Percentiles rank a stretch among this genome's conserved stretches.
phyloP scores from a whole-genome alignment of 2,329 filamentous ascomycete genomes.

The Ceratocystis papillata region DNA sequence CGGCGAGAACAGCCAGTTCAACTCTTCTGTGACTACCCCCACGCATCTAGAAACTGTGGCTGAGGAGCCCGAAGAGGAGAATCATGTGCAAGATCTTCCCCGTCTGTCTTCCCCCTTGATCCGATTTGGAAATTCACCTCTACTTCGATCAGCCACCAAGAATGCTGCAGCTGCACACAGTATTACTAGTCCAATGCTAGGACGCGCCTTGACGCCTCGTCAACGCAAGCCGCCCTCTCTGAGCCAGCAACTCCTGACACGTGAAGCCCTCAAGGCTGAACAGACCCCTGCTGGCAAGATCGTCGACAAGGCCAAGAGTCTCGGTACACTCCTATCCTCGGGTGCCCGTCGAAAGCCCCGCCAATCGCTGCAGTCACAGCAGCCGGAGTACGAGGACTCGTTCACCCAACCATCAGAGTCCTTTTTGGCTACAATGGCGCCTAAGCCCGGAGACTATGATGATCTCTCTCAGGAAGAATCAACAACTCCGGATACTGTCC shows the following conservation, averaged over 20 bases:
- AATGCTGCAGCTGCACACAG: conserved; percentile 16
- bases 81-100: background rate
- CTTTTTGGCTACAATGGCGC: background rate
- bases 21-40: background rate
- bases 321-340: conserved; percentile 17
- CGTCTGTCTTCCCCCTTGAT: conserved; percentile 13
- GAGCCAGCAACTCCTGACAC: conserved; percentile 31
- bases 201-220: conserved; percentile 32
- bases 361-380: background rate
- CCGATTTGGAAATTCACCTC: conserved; percentile 19
- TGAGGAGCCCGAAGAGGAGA: conserved; percentile 16
- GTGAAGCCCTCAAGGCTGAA: conserved; percentile 28
- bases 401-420: conserved; percentile 15
- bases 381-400: conserved; percentile 8
- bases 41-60: background rate
- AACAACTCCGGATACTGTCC: conserved; percentile 10
- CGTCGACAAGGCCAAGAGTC: background rate
- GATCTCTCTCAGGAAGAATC: conserved; percentile 8
- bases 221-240: conserved; percentile 30
- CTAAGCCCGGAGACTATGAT: background rate
- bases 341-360: conserved; percentile 21
- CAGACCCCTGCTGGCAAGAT: conserved; percentile 11
- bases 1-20: background rate
- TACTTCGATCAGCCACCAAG: conserved; percentile 19
- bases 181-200: conserved; percentile 20